These are phyloP conservation scores for Wickerhamomyces bovis DNA, from an alignment of 805 yeast genomes.

Conservation along the genomic window DNA sequence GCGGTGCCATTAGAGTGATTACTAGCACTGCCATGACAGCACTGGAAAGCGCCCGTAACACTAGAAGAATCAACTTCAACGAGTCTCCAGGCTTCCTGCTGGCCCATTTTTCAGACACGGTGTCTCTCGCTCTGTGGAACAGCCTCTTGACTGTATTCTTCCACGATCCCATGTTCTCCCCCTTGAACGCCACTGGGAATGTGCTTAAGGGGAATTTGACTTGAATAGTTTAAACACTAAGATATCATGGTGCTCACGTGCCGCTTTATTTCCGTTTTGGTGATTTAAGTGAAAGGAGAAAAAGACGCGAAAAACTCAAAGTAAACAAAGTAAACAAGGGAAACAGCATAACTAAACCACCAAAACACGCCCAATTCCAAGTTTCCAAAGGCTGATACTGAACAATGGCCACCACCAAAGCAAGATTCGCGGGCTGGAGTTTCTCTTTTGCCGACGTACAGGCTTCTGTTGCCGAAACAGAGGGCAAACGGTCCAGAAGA, in stretches of 20 bases:
- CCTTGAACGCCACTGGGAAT: too few relatives aligned
- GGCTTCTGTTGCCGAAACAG: neutral
- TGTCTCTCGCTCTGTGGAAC: neutral
- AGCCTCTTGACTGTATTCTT: neutral
- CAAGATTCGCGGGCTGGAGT: constrained; percentile 20
- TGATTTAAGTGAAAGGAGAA: too few relatives aligned
- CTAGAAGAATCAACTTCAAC: neutral
- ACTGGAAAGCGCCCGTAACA: constrained; percentile 3
- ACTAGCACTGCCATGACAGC: constrained; percentile 4
- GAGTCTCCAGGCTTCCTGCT: neutral
- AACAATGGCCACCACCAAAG: constrained; percentile 15
- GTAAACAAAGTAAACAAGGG: neutral
- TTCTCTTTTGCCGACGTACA: constrained; percentile 9
- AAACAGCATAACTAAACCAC: too few relatives aligned
- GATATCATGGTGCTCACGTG: neutral
- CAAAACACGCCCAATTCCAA: too few relatives aligned
- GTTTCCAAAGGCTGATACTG: too few relatives aligned
- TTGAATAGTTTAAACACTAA: too few relatives aligned
- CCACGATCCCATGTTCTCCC: neutral
- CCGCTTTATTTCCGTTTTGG: neutral
- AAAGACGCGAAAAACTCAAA: neutral
- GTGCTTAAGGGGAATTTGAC: too few relatives aligned
- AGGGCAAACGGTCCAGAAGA: constrained; percentile 8
- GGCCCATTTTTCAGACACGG: neutral
- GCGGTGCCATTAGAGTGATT: constrained; percentile 12